These are phyloP conservation scores for Imleria badia DNA, from an alignment of 768 basidiomycete genomes.

Conservation along the genomic window DNA sequence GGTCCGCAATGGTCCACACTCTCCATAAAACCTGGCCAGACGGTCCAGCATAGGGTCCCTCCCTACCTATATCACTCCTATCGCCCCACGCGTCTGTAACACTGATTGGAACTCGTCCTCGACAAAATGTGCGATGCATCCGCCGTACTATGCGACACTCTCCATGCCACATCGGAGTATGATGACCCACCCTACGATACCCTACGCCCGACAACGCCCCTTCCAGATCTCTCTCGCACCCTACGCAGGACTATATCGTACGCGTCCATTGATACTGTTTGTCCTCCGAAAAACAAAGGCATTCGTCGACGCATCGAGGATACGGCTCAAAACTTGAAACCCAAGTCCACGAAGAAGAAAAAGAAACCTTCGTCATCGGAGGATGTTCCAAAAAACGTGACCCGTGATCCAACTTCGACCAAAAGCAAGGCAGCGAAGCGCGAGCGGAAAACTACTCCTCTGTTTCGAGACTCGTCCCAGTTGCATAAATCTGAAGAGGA, in stretches of 20 bases:
- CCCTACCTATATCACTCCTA: background rate
- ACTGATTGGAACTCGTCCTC: background rate
- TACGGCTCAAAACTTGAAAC: conserved; percentile 6
- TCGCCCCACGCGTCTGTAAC: background rate
- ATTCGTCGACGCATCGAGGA: conserved; percentile 17
- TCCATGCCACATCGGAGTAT: background rate
- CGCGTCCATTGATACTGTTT: conserved; percentile 18
- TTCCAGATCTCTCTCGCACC: background rate
- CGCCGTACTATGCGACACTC: background rate
- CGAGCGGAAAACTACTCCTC: background rate
- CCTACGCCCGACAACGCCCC: background rate
- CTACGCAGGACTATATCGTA: conserved; percentile 20
- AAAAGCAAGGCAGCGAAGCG: background rate
- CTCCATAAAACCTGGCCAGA: conserved; percentile 1
- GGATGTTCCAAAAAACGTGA: background rate
- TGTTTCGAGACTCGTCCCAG: background rate
- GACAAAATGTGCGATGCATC: background rate
- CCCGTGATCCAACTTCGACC: background rate
- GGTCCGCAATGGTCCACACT: conserved; percentile 7
- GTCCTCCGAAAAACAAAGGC: conserved; percentile 2
- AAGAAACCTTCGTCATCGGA: background rate
- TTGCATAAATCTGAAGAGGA: background rate
- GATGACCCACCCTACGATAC: background rate
- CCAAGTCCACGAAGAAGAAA: conserved; percentile 3
- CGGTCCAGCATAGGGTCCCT: background rate